phyloP scores from a whole-genome alignment of 495 filamentous ascomycete species.

The Annulohypoxylon moriforme region DNA sequence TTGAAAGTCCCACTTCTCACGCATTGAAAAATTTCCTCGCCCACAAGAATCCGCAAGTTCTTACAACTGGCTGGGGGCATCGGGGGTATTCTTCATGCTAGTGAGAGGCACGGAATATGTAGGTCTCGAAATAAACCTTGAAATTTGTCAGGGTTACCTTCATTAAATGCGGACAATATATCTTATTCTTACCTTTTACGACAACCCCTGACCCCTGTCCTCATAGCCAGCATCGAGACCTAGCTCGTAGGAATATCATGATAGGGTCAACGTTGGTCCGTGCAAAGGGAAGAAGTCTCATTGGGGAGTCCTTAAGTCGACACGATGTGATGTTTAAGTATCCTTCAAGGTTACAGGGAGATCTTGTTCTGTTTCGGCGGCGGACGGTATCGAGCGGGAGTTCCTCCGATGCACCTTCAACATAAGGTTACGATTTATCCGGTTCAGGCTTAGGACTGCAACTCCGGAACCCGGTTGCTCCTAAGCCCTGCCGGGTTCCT shows the following conservation, averaged over 20 bases:
- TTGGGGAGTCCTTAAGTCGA: background rate
- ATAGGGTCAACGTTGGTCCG: slow-evolving; percentile 25
- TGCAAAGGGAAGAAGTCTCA: background rate
- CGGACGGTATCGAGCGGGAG: background rate
- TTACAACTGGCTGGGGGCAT: background rate
- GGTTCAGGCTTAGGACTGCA: slow-evolving; percentile 13
- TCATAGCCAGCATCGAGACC: background rate
- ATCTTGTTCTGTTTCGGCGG: slow-evolving; percentile 11
- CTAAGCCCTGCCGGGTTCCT: background rate
- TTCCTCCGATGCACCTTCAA: background rate
- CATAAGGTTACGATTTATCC: slow-evolving; percentile 20
- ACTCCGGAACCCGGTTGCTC: slow-evolving; percentile 4
- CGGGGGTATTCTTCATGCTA: background rate
- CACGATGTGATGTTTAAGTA: background rate
- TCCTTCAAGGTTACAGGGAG: background rate
- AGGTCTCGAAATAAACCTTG: background rate
- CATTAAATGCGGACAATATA: background rate
- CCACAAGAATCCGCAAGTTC: background rate
- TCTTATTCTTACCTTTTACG: background rate
- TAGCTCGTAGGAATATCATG: background rate
- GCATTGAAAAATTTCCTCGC: background rate
- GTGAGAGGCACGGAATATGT: background rate
- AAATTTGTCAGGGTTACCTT: background rate
- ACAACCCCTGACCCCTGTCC: background rate
- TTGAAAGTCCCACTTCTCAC: background rate